Percentiles rank a stretch among this genome's conserved stretches.
phyloP scores from a whole-genome alignment of 805 yeast genomes.

The Saccharomycopsis sp. region DNA sequence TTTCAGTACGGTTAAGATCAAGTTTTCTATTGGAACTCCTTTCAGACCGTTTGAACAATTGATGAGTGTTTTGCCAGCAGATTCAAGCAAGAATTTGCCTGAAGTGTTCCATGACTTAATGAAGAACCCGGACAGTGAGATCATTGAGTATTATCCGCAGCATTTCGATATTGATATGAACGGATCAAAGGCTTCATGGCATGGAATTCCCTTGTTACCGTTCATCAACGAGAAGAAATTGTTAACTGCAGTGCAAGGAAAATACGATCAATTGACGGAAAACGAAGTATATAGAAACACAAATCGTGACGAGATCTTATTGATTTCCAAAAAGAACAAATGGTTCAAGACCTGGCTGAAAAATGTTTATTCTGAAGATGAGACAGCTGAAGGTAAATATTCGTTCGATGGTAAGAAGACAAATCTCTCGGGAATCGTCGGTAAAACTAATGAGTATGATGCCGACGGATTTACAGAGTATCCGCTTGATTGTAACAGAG shows the following conservation, averaged over 20 bases:
- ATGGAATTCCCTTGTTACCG: constrained; percentile 84
- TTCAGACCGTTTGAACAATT: constrained; percentile 88
- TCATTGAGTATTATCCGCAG: constrained; percentile 86
- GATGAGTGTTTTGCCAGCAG: constrained; percentile 94
- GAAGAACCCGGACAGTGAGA: constrained; percentile 73
- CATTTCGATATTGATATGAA: constrained; percentile 90
- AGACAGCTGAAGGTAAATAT: constrained; percentile 22
- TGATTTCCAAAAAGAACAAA: constrained; percentile 59
- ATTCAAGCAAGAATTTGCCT: constrained; percentile 82
- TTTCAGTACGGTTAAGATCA: constrained; percentile 40
- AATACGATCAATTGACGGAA: constrained; percentile 57
- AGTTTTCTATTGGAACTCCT: constrained; percentile 66
- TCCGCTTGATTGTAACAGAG: constrained; percentile 38
- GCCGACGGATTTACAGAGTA: constrained; percentile 33
- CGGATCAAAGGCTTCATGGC: constrained; percentile 93
- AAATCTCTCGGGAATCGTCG: constrained; percentile 31
- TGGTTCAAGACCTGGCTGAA: constrained; percentile 28
- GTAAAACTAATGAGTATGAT: constrained; percentile 29
- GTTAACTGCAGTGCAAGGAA: constrained; percentile 54
- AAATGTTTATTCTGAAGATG: constrained; percentile 29
- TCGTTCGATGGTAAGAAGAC: constrained; percentile 22
- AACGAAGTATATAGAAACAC: constrained; percentile 67
- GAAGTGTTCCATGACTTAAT: constrained; percentile 73
- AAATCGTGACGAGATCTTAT: constrained; percentile 60
- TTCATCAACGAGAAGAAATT: constrained; percentile 82